Conservation (phyloP, 1,284 basidiomycete species). For the Trametes hirsuta region DNA sequence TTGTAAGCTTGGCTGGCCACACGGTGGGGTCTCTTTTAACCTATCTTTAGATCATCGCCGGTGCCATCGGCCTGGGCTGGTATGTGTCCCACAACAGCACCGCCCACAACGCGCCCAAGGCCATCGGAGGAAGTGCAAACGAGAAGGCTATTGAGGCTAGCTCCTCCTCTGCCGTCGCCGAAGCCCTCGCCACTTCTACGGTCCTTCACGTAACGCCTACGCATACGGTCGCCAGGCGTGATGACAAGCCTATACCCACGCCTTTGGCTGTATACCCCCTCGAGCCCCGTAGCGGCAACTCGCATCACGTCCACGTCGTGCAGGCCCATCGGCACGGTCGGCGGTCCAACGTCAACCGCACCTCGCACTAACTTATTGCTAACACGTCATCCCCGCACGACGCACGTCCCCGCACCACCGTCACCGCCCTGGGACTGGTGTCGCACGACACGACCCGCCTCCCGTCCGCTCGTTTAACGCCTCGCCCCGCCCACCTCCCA, state of each 20-base stretch:
- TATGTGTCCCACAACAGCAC: conserved; percentile 56
- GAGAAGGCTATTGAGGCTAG: conserved; percentile 38
- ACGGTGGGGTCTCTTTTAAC: not conserved
- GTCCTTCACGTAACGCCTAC: conserved; percentile 47
- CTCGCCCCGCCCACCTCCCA: not conserved
- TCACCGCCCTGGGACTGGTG: conserved; percentile 28
- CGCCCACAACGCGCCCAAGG: conserved; percentile 54
- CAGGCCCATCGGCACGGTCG: conserved; percentile 19
- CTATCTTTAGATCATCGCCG: conserved; percentile 46
- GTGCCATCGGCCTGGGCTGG: conserved; percentile 60
- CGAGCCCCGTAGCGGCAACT: conserved; percentile 12
- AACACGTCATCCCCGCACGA: not conserved
- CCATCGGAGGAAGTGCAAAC: conserved; percentile 68
- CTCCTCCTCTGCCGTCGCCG: conserved; percentile 20
- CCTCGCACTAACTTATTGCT: conserved; percentile 23
- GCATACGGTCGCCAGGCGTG: conserved; percentile 46
- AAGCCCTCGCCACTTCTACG: conserved; percentile 6
- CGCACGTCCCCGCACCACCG: not conserved
- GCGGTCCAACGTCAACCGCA: conserved; percentile 27
- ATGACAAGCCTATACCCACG: conserved; percentile 28
- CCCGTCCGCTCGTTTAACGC: conserved; percentile 44
- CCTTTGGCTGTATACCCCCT: conserved; percentile 17
- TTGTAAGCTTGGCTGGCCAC: conserved; percentile 41
- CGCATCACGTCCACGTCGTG: conserved; percentile 20
- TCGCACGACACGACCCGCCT: conserved; percentile 25